Evolutionary conservation across 148 eudicot genomes (phyloP).

Genomic region (Rhododendron simsii): DNA sequence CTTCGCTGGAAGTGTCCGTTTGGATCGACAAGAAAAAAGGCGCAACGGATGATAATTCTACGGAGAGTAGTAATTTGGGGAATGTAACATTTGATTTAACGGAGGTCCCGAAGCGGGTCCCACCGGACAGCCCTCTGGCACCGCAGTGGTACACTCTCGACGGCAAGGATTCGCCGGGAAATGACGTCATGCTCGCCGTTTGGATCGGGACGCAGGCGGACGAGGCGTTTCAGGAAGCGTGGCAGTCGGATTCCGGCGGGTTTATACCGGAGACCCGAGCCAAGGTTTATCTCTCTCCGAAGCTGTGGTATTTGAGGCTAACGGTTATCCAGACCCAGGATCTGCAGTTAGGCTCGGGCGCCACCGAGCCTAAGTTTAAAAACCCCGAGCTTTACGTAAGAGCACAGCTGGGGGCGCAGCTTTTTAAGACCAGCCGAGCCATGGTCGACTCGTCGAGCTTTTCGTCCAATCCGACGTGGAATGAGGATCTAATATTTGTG

Average conservation of each 20-base stretch:
- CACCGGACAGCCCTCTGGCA: slow-evolving; percentile 90
- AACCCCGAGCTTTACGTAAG: slow-evolving; percentile 60
- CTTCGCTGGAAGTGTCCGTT: slow-evolving; percentile 63
- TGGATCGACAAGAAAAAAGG: slow-evolving; percentile 35
- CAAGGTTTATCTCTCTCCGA: slow-evolving; percentile 83
- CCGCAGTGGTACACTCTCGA: slow-evolving; percentile 91
- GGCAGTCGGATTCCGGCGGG: slow-evolving; percentile 95
- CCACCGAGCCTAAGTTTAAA: slow-evolving; percentile 34
- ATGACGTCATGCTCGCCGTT: slow-evolving; percentile 83
- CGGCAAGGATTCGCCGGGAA: slow-evolving; percentile 30
- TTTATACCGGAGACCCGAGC: slow-evolving; percentile 82
- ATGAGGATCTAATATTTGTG: slow-evolving; percentile 76
- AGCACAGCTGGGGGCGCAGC: slow-evolving; percentile 70
- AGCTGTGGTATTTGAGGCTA: slow-evolving; percentile 82
- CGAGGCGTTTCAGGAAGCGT: slow-evolving; percentile 84
- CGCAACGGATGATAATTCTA: neutral
- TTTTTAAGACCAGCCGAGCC: slow-evolving; percentile 62
- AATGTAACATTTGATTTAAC: slow-evolving; percentile 71
- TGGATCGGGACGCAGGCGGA: slow-evolving; percentile 94
- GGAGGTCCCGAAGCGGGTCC: slow-evolving; percentile 85
- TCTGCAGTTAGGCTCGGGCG: slow-evolving; percentile 54
- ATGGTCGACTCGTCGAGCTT: slow-evolving; percentile 29
- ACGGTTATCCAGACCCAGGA: slow-evolving; percentile 96
- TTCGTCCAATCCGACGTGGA: slow-evolving; percentile 70
- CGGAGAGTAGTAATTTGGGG: slow-evolving; percentile 38